Evolutionary conservation across 345 rosid genomes (phyloP).

Genomic region (Corymbia maculata): DNA sequence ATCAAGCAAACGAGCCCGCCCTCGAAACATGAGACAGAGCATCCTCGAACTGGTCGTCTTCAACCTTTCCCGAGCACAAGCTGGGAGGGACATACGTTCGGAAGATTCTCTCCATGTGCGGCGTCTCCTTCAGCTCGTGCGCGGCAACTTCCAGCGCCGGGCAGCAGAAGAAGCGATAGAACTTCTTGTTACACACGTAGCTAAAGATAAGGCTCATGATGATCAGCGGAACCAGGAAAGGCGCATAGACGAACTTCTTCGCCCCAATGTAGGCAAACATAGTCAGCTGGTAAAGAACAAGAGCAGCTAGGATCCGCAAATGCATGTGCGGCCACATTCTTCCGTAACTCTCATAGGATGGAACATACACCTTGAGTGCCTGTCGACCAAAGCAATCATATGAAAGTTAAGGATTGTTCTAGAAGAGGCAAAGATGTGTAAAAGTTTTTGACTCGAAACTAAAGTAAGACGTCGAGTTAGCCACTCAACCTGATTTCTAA

Average conservation of each 20-base stretch:
- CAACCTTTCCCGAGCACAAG: conserved; percentile 61
- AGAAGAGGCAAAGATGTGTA: not conserved
- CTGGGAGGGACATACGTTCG: conserved; percentile 49
- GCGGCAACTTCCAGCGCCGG: conserved; percentile 67
- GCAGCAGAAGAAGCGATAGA: conserved; percentile 47
- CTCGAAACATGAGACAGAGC: conserved; percentile 50
- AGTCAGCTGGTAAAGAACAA: conserved; percentile 61
- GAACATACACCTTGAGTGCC: conserved; percentile 92
- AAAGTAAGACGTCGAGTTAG: not conserved
- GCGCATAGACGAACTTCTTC: conserved; percentile 31
- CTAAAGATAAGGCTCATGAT: conserved; percentile 41
- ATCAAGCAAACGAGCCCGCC: conserved; percentile 20
- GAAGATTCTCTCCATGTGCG: conserved; percentile 48
- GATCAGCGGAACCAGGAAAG: conserved; percentile 35
- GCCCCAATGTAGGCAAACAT: conserved; percentile 63
- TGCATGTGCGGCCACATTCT: conserved; percentile 98
- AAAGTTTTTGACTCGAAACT: not conserved
- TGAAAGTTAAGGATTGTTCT: not conserved
- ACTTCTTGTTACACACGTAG: conserved; percentile 52
- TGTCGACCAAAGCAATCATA: conserved; percentile 1
- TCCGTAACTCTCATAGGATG: conserved; percentile 78
- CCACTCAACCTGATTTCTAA: conserved; percentile 66
- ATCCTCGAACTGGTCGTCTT: conserved; percentile 53
- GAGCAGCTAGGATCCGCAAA: conserved; percentile 44
- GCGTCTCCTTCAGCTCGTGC: conserved; percentile 51